These are phyloP conservation scores for Dendrobium huoshanense DNA, from an alignment of 106 monocot species.

Conservation along the genomic window DNA sequence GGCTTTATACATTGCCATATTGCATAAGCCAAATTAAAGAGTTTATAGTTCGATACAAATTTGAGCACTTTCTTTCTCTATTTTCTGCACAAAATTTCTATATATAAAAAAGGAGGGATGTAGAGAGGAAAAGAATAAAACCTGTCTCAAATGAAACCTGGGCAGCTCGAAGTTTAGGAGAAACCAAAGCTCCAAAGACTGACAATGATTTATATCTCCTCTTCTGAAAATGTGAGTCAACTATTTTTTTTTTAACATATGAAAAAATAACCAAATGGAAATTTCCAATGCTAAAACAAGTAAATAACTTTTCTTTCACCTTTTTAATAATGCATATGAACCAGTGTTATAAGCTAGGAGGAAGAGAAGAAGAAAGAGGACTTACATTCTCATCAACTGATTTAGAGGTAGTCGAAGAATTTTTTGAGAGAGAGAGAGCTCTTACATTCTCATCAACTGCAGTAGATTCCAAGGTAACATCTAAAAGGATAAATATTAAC, in stretches of 20 bases:
- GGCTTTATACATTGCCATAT: no score
- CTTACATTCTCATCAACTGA: slow-evolving; percentile 27
- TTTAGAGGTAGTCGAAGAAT: not conserved
- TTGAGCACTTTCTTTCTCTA: no score
- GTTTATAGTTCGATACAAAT: no score
- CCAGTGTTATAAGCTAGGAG: not conserved
- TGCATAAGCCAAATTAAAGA: no score
- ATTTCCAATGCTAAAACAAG: not conserved
- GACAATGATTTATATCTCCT: slow-evolving; percentile 63
- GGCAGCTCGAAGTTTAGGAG: slow-evolving; percentile 76
- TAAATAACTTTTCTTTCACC: no score
- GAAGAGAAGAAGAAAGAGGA: not conserved
- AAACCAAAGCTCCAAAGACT: slow-evolving; percentile 76
- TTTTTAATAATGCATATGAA: not conserved
- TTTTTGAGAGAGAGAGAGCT: not conserved
- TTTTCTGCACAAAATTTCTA: no score
- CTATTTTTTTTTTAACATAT: not conserved
- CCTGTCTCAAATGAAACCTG: slow-evolving; percentile 88
- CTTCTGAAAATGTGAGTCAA: slow-evolving; percentile 5
- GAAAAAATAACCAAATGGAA: no score
- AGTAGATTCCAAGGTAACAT: slow-evolving; percentile 11
- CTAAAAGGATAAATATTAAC: slow-evolving; percentile 4
- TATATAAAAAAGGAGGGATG: not conserved
- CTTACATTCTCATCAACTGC: slow-evolving; percentile 24
- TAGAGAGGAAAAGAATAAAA: slow-evolving; percentile 2